A percentile compares a stretch with the other conserved stretches of the same genome.
Evolutionary conservation across 768 basidiomycete genomes (phyloP).

Genomic region (Paxillus rubicundulus): DNA sequence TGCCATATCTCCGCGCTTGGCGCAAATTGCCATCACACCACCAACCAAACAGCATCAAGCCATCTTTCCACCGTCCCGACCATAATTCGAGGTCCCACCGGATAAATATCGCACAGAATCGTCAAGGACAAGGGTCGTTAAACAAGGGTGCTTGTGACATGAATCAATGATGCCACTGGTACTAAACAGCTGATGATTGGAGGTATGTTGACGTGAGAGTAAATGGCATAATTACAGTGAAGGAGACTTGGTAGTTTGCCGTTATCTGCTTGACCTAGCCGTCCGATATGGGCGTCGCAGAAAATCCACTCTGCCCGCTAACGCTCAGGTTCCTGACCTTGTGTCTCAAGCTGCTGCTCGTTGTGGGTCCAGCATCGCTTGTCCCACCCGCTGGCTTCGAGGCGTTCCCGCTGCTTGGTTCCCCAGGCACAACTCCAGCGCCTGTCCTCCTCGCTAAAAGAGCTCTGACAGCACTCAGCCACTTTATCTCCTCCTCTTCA

Average conservation of each 20-base stretch:
- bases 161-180: background rate
- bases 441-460: slow-evolving; percentile 75
- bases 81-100: slow-evolving; percentile 17
- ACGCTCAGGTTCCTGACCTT: slow-evolving; percentile 50
- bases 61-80: too few relatives aligned
- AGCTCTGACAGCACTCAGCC: slow-evolving; percentile 93
- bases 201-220: slow-evolving; percentile 21
- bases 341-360: slow-evolving; percentile 40
- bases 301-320: slow-evolving; percentile 31
- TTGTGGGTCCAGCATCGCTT: slow-evolving; percentile 18
- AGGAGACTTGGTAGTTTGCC: slow-evolving; percentile 15
- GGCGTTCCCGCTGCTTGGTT: slow-evolving; percentile 26
- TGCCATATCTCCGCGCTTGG: slow-evolving; percentile 29
- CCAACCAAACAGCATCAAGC: too few relatives aligned
- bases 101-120: background rate
- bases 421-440: slow-evolving; percentile 49
- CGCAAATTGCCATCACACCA: slow-evolving; percentile 13
- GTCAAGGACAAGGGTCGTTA: background rate
- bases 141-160: slow-evolving; percentile 9
- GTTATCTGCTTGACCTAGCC: slow-evolving; percentile 15
- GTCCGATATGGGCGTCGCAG: slow-evolving; percentile 21
- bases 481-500: slow-evolving; percentile 98
- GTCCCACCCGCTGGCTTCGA: slow-evolving; percentile 11
- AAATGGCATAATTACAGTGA: slow-evolving; percentile 15
- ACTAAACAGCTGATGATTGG: background rate